phyloP scores from a whole-genome alignment of 2,329 filamentous ascomycete species.

The Paecilomyces sp. region DNA sequence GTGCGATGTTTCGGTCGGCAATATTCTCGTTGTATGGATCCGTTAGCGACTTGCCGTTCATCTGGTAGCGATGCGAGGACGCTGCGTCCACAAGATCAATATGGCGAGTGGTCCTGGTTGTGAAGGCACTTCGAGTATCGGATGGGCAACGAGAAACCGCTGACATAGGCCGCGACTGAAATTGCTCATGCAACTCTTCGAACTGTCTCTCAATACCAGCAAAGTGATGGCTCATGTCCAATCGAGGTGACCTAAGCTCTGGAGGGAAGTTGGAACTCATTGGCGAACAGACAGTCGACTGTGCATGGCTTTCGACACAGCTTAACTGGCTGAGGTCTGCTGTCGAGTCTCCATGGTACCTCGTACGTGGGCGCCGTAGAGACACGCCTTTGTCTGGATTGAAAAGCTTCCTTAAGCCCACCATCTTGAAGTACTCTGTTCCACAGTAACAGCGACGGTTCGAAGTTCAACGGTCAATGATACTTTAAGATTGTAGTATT shows the following conservation, averaged over 20 bases:
- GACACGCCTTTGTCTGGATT: slow-evolving; percentile 7
- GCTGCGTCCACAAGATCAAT: slow-evolving; percentile 33
- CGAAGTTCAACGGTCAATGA: background rate
- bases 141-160: slow-evolving; percentile 17
- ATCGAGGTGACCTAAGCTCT: slow-evolving; percentile 9
- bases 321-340: background rate
- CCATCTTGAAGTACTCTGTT: slow-evolving; percentile 18
- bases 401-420: slow-evolving; percentile 27
- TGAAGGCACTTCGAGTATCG: slow-evolving; percentile 13
- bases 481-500: background rate
- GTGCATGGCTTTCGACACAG: background rate
- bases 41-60: slow-evolving; percentile 13
- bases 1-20: slow-evolving; percentile 35
- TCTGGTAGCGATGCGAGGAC: slow-evolving; percentile 22
- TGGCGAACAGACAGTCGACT: background rate
- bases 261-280: background rate
- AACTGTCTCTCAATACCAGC: slow-evolving; percentile 33
- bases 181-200: slow-evolving; percentile 29
- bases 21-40: slow-evolving; percentile 37
- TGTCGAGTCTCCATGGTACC: background rate
- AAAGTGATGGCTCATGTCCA: slow-evolving; percentile 24
- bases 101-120: slow-evolving; percentile 22
- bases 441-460: background rate
- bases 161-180: slow-evolving; percentile 21
- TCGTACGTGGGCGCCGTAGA: background rate